These are phyloP conservation scores for Spathaspora arborariae DNA, from an alignment of 805 yeast species.

Conservation along the genomic window DNA sequence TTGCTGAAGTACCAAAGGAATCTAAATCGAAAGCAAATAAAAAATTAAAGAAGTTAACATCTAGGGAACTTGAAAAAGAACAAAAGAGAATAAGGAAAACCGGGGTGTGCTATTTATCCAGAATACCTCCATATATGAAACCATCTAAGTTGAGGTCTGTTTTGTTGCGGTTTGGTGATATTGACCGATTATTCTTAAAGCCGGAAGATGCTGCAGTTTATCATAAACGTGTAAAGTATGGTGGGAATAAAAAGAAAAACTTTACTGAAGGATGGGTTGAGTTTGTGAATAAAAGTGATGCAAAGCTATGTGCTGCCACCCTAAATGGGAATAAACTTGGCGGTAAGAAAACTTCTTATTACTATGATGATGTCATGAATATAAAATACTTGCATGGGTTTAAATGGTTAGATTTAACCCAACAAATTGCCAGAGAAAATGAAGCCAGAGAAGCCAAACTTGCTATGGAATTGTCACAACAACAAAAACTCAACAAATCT, in stretches of 20 bases:
- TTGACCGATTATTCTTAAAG: conserved; percentile 82
- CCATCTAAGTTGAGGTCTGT: conserved; percentile 86
- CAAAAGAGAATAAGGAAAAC: conserved; percentile 60
- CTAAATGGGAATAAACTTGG: conserved; percentile 87
- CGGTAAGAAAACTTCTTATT: conserved; percentile 86
- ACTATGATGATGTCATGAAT: conserved; percentile 91
- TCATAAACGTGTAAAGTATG: conserved; percentile 68
- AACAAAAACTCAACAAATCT: conserved; percentile 78
- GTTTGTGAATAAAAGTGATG: conserved; percentile 76
- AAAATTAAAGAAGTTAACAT: conserved; percentile 53
- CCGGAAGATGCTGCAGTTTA: conserved; percentile 74
- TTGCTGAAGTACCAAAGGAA: conserved; percentile 15
- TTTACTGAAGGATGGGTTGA: conserved; percentile 98
- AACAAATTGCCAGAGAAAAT: conserved; percentile 85
- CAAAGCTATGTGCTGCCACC: conserved; percentile 82
- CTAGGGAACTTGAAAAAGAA: conserved; percentile 52
- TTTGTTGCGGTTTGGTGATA: conserved; percentile 74
- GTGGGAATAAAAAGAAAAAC: conserved; percentile 87
- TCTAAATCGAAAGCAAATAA: conserved; percentile 10
- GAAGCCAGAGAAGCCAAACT: conserved; percentile 85
- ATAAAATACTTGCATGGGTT: conserved; percentile 86
- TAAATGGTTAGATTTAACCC: conserved; percentile 94
- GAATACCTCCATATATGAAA: conserved; percentile 95
- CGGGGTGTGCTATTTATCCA: conserved; percentile 90
- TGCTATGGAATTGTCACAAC: conserved; percentile 85